Evolutionary conservation across 257 asterid genomes (phyloP).

Genomic region (Solanum virginianum): DNA sequence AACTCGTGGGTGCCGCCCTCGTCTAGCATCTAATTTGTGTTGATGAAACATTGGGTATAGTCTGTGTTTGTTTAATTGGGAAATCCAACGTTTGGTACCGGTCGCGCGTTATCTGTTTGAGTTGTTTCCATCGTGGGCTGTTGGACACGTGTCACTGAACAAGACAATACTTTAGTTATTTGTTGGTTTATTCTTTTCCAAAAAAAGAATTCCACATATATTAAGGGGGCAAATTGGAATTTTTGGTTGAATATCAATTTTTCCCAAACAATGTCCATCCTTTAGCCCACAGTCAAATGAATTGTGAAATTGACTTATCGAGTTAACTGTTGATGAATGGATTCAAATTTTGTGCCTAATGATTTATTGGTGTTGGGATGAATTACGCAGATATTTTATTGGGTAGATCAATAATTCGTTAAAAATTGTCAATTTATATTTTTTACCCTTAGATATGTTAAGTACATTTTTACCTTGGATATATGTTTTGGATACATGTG

Average conservation of each 20-base stretch:
- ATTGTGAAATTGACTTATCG: too few species aligned
- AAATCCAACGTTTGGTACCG: background rate
- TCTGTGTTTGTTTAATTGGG: background rate
- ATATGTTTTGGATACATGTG: too few species aligned
- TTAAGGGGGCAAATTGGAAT: background rate
- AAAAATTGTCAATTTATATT: too few species aligned
- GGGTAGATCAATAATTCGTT: too few species aligned
- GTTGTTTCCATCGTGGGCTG: background rate
- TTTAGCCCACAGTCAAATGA: too few species aligned
- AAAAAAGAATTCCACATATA: too few species aligned
- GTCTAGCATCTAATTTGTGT: constrained; percentile 39
- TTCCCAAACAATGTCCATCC: background rate
- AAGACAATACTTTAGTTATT: background rate
- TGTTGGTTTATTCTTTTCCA: background rate
- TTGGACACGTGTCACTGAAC: background rate
- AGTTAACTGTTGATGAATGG: too few species aligned
- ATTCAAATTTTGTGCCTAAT: too few species aligned
- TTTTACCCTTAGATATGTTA: too few species aligned
- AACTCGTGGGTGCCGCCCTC: constrained; percentile 17
- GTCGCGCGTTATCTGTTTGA: background rate
- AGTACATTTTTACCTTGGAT: too few species aligned
- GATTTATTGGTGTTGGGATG: too few species aligned
- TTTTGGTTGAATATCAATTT: background rate
- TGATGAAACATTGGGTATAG: background rate
- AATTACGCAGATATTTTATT: too few species aligned